Base-by-base conservation (phyloP, 139 green algal genomes). In the Chlamydomonas incerta region DNA sequence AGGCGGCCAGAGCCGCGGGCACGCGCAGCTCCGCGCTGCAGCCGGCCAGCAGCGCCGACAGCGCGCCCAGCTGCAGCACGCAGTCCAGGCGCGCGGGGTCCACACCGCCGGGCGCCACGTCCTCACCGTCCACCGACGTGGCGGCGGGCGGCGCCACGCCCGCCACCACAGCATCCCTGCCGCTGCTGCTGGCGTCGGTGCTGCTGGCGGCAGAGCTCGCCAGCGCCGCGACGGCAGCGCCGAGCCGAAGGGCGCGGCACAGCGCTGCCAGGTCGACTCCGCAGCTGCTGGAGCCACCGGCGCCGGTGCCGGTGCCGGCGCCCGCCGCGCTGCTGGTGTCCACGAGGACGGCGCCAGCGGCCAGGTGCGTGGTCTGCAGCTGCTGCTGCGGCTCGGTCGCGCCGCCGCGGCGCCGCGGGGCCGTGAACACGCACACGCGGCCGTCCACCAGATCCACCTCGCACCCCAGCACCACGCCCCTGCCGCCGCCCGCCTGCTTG, bases 51-150 rank as follows among this genome's bases (percentile, higher is more conserved):
- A 70, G 31, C 52, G 58, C 74, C 29, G 55, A 66, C 11, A 89
- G 60, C 0, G 86, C 87, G 29, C 81, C 83, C 3, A 92, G 87
- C 83, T 92, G 89, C 57, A 92, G 60, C 23, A 72, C 29, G 5
- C 62, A 82, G 72, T 92, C 89, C 24, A 92, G 80, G 68, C 77
- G 83, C 17, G 79, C 79, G 23, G 86, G 55, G 21, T 28, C 28
- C 75, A 72, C 3, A 3, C 11, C 46, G 8, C 50, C n/a, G 5
- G 74, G n/a, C 1, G n/a, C 28, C 29, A 50, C n/a, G 23, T 13
- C 50, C 14, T 65, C 47, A 0, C 29, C 52, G 26, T 26, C 72
- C 29, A 29, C 72, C 6, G 41, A 50, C 6, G 41, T 8, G 41
- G 41, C 5, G 41, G 41, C 41, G 41, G 41, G 41, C 41, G 41